Percentiles rank a stretch among this genome's conserved stretches.
These are phyloP conservation scores for Botryosphaeria dothidea DNA, from an alignment of 2,329 filamentous ascomycete genomes.

Conservation along the genomic window DNA sequence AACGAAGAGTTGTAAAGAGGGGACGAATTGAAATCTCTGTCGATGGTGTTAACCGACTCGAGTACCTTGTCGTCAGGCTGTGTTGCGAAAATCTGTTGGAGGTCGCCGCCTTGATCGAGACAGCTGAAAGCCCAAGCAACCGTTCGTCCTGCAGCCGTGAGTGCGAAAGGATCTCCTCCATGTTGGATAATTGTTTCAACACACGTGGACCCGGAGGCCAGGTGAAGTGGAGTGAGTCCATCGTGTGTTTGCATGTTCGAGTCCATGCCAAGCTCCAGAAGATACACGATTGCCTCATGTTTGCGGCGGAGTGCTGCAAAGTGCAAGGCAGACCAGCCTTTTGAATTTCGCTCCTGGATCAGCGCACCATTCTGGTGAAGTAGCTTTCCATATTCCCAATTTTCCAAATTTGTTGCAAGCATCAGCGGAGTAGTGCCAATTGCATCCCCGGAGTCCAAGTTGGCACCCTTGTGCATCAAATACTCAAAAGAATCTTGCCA, in stretches of 20 bases:
- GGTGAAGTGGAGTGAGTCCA: background rate
- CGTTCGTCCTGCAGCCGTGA: background rate
- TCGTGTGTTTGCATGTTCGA: background rate
- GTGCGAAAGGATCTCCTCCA: background rate
- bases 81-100: background rate
- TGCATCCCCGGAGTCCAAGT: background rate
- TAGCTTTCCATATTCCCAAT: background rate
- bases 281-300: background rate
- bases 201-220: background rate
- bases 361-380: background rate
- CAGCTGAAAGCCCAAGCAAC: background rate
- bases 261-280: background rate
- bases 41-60: background rate
- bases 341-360: fast-evolving
- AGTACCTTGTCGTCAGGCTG: background rate
- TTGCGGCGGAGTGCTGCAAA: background rate
- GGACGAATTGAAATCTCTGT: fast-evolving
- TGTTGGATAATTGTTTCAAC: background rate
- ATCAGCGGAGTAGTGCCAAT: background rate
- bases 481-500: background rate
- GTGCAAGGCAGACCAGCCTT: background rate
- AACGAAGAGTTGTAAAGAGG: background rate
- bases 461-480: background rate
- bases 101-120: fast-evolving
- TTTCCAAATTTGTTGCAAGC: background rate